Evolutionary conservation across 768 basidiomycete species (phyloP), one percentile per base, ranked within the genome.

Genomic region (Suillus weaverae): DNA sequence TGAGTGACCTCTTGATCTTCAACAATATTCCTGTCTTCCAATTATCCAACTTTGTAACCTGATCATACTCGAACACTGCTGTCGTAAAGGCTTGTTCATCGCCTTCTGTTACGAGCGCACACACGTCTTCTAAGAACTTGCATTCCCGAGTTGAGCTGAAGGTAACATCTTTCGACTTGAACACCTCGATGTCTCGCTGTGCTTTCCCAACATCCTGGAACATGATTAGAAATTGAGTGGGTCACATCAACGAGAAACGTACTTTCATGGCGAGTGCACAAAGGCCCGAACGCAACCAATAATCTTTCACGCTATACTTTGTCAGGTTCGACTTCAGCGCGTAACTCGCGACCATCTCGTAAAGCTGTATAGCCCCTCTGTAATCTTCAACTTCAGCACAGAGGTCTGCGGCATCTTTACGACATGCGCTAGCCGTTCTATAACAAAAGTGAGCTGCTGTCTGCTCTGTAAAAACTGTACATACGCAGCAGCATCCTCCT

Each of bases 241-340:
- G 46, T 35, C 33, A 26, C 10, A 35, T 56, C 26, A 14, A 33
- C 39, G 41, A n/a, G 46, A 44, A 38, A 79, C 91, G 70, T 78
- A 97, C 97, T 66, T 83, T 84, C 84, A 90, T 89, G 8, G 95
- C 97, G 62, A 98, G 81, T 18, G 91, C 91, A 74, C 97, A 99
- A 26, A 99, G 80, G 39, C 87, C 87, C 4, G 95, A 85, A 70
- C 89, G 84, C 41, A 99, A 82, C 94, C 95, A 99, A 72, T 97
- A 97, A 70, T 99, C 97, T 80, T 99, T 98, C 70, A 98, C 97
- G 67, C 92, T 95, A 80, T 98, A 99, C 77, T 95, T 95, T n/a
- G 97, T 99, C 70, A 99, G 79, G 10, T 89, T 81, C 22, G 92
- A 94, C 0, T 78, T 79, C 50, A 98, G 82, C 10, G 91, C 92